phyloP scores from a whole-genome alignment of 768 basidiomycete genomes.

The Strobilomyces echinocephalus region DNA sequence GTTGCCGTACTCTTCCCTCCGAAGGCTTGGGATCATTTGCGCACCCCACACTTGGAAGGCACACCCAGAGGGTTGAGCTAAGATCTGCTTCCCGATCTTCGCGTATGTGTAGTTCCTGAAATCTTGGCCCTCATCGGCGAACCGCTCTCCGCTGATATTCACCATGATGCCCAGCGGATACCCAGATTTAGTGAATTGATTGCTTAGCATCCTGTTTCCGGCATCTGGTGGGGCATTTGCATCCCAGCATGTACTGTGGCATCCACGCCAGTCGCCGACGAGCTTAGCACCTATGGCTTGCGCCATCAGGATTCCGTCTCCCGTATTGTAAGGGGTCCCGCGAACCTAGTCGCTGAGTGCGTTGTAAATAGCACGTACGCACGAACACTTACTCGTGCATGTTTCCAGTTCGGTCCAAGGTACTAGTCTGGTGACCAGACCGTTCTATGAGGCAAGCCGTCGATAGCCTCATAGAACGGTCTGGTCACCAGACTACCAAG shows the following conservation, averaged over 20 bases:
- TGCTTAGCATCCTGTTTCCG: slow-evolving; percentile 56
- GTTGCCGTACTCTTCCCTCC: slow-evolving; percentile 65
- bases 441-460: no score
- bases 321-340: slow-evolving; percentile 68
- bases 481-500: no score
- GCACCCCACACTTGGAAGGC: slow-evolving; percentile 67
- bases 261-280: slow-evolving; percentile 65
- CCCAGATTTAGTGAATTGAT: slow-evolving; percentile 71
- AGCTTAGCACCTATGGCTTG: slow-evolving; percentile 46
- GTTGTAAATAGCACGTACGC: neutral
- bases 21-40: slow-evolving; percentile 38
- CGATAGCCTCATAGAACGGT: no score
- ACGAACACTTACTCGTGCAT: slow-evolving; percentile 44
- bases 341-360: slow-evolving; percentile 42
- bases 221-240: slow-evolving; percentile 47
- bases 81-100: slow-evolving; percentile 57
- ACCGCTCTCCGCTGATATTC: slow-evolving; percentile 51
- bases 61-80: slow-evolving; percentile 51
- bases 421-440: no score
- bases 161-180: slow-evolving; percentile 71
- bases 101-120: slow-evolving; percentile 73
- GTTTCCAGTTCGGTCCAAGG: slow-evolving; percentile 56
- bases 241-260: slow-evolving; percentile 72
- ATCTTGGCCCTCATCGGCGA: slow-evolving; percentile 70
- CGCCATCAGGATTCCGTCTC: slow-evolving; percentile 59